Evolutionary conservation across 306 rosid species (phyloP).

Genomic region (Lathyrus aphaca): DNA sequence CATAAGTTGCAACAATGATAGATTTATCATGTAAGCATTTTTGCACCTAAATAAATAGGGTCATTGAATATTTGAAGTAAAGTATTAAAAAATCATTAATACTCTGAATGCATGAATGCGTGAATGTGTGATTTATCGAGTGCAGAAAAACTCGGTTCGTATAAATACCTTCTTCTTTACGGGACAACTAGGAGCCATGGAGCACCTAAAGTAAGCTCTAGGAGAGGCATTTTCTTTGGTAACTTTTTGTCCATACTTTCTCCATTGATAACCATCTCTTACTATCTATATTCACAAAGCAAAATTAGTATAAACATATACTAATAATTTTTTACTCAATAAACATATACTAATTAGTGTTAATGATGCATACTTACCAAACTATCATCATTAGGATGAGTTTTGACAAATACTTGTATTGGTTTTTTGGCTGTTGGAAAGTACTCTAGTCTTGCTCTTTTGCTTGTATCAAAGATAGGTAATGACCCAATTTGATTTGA

Average conservation of each 20-base stretch:
- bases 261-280: conserved; percentile 75
- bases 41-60: conserved; percentile 60
- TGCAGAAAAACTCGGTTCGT: too few species aligned
- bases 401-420: conserved; percentile 52
- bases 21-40: conserved; percentile 62
- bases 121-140: too few species aligned
- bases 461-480: conserved; percentile 36
- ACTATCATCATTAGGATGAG: conserved; percentile 54
- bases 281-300: conserved; percentile 38
- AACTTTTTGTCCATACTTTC: conserved; percentile 85
- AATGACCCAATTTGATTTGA: conserved; percentile 28
- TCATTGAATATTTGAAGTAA: conserved; percentile 12
- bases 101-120: too few species aligned
- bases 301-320: background rate
- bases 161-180: conserved; percentile 74
- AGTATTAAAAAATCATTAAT: background rate
- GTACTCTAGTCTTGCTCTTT: conserved; percentile 49
- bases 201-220: conserved; percentile 80
- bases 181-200: conserved; percentile 69
- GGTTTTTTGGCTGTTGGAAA: conserved; percentile 46
- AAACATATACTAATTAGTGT: background rate
- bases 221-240: conserved; percentile 78
- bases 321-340: background rate
- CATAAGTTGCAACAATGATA: conserved; percentile 64
- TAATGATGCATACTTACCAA: conserved; percentile 42